phyloP scores from a whole-genome alignment of 1,284 basidiomycete genomes.

The Ganoderma multipileum region DNA sequence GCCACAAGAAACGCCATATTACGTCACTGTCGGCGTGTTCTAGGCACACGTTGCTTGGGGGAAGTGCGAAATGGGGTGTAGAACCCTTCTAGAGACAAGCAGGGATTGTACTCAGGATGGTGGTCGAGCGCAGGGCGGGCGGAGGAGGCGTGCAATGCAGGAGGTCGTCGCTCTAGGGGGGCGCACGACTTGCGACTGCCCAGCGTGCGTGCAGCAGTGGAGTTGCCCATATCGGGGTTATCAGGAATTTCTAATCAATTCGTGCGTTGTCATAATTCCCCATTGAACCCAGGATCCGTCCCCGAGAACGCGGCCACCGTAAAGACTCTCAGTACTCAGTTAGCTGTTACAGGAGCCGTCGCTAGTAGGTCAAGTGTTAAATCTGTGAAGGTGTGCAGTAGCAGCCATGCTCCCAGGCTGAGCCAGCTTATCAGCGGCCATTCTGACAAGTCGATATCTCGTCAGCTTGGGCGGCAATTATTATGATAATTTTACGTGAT shows the following conservation, averaged over 20 bases:
- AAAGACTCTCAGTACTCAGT: too few species aligned
- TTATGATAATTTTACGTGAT: slow-evolving; percentile 5
- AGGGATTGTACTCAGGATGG: not conserved
- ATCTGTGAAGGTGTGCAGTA: too few species aligned
- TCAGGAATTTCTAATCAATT: not conserved
- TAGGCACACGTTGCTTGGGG: not conserved
- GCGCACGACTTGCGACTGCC: not conserved
- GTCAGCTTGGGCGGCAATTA: not conserved
- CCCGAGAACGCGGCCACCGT: too few species aligned
- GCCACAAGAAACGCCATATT: slow-evolving; percentile 17
- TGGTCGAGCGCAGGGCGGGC: not conserved
- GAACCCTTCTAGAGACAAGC: not conserved
- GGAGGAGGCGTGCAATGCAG: not conserved
- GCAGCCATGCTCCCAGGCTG: too few species aligned
- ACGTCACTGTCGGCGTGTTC: slow-evolving; percentile 20
- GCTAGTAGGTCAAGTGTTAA: too few species aligned
- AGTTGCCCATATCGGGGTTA: slow-evolving; percentile 3
- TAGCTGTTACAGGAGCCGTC: too few species aligned
- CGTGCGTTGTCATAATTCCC: not conserved
- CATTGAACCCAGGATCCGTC: too few species aligned
- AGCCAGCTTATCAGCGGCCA: too few species aligned
- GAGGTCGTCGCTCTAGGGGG: not conserved
- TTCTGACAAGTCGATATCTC: not conserved
- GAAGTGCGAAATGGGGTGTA: not conserved
- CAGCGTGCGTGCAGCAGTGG: not conserved